Evolutionary conservation across 2,329 filamentous ascomycete genomes (phyloP).

Genomic region (Alternaria brassicicola): DNA sequence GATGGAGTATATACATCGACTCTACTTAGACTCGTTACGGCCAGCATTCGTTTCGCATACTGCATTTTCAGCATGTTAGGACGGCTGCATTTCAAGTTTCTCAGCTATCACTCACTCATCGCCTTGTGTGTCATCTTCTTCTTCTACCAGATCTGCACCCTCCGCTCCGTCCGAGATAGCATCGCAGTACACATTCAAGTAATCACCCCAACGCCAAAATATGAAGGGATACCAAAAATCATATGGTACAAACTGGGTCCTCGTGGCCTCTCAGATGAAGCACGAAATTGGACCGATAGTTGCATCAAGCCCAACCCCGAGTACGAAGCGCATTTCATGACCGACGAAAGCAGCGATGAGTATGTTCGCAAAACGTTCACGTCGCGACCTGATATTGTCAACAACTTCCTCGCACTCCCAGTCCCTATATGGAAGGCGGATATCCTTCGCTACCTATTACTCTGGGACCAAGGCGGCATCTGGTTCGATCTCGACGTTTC

Average conservation of each 20-base stretch:
- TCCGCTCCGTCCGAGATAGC: not conserved
- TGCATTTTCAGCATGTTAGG: not conserved
- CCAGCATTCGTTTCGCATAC: not conserved
- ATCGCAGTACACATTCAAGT: not conserved
- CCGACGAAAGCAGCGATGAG: constrained; percentile 34
- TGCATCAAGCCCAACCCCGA: constrained; percentile 39
- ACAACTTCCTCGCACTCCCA: constrained; percentile 40
- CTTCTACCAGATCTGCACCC: constrained; percentile 1
- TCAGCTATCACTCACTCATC: constrained; percentile 1
- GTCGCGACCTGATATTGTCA: constrained; percentile 47
- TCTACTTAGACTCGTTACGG: not conserved
- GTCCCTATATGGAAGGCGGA: constrained; percentile 51
- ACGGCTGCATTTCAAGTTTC: not conserved
- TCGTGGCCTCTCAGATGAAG: constrained; percentile 40
- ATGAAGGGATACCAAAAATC: constrained; percentile 36
- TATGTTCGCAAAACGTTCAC: constrained; percentile 45
- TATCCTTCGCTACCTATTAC: constrained; percentile 51
- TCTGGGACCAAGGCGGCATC: constrained; percentile 50
- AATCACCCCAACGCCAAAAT: not conserved
- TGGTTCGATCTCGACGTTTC: constrained; percentile 52
- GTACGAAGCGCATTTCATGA: constrained; percentile 39
- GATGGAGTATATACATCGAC: not conserved
- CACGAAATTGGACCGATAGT: constrained; percentile 38
- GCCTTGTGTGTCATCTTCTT: not conserved
- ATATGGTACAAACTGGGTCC: constrained; percentile 52